Conservation (phyloP, 768 basidiomycete species). For the Lentinula sp. region DNA sequence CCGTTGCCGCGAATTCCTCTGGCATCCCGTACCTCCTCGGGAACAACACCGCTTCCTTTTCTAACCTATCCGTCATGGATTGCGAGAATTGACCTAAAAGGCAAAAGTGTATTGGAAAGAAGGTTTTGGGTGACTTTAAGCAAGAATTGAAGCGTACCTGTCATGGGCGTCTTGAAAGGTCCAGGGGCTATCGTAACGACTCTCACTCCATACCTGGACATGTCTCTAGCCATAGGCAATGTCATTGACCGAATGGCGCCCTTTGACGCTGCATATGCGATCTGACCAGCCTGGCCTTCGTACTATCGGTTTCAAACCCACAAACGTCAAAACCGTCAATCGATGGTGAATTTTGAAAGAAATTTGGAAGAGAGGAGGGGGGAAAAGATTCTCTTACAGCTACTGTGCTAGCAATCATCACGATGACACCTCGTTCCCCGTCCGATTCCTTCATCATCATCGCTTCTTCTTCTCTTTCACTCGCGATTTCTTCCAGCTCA, state of each 20-base stretch:
- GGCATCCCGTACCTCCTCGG: slow-evolving; percentile 42
- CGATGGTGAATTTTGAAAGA: too few relatives aligned
- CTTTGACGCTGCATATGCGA: slow-evolving; percentile 51
- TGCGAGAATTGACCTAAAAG: slow-evolving; percentile 19
- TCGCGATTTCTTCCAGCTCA: neutral
- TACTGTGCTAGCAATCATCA: slow-evolving; percentile 50
- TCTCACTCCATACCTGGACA: slow-evolving; percentile 44
- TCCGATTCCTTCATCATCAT: slow-evolving; percentile 21
- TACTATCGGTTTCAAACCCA: slow-evolving; percentile 25
- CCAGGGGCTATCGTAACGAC: slow-evolving; percentile 55
- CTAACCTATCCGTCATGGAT: slow-evolving; percentile 30
- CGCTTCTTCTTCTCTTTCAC: neutral
- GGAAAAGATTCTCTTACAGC: slow-evolving; percentile 29
- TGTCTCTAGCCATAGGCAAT: slow-evolving; percentile 55
- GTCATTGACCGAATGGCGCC: slow-evolving; percentile 53
- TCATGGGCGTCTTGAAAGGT: slow-evolving; percentile 43
- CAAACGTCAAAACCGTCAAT: neutral
- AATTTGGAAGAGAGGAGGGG: neutral
- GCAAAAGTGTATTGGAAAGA: neutral
- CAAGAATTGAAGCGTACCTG: slow-evolving; percentile 14
- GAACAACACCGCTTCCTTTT: slow-evolving; percentile 34
- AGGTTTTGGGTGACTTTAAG: neutral
- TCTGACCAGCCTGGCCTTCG: slow-evolving; percentile 52
- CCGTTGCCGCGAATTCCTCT: slow-evolving; percentile 45
- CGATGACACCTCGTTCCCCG: slow-evolving; percentile 53